Conservation (phyloP, 371 early-diverging fungal genomes). For the Racocetra persica region DNA sequence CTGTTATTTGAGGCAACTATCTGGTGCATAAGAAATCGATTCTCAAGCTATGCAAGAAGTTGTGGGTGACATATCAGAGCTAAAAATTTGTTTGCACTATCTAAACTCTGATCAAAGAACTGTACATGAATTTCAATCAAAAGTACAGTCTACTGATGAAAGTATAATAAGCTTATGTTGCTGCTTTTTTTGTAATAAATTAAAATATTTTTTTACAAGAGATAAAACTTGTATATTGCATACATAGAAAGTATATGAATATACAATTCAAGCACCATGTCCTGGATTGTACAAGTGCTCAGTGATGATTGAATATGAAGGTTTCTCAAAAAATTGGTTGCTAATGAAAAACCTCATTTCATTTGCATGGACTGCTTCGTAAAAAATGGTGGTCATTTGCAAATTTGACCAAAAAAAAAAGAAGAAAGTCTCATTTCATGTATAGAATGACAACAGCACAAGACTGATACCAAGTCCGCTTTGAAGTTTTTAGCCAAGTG, state of each 20-base stretch:
- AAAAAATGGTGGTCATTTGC: conserved; percentile 9
- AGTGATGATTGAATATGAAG: no score
- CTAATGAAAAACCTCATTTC: neutral
- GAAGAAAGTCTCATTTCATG: no score
- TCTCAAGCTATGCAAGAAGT: neutral
- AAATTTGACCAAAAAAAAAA: neutral
- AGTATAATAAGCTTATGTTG: neutral
- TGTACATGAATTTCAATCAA: neutral
- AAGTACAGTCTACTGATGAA: neutral
- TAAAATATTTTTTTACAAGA: no score
- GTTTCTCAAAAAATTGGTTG: no score
- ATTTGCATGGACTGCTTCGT: neutral
- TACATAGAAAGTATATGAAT: no score
- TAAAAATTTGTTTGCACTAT: neutral
- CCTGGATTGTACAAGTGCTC: no score
- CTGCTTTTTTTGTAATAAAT: neutral
- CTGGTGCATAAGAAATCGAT: neutral
- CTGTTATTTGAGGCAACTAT: neutral
- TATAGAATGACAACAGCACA: neutral
- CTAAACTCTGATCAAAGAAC: neutral
- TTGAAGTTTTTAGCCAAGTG: no score
- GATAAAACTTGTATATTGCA: no score
- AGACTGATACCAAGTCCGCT: no score
- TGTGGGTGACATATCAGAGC: neutral
- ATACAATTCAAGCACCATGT: no score